Percentiles rank a stretch among this genome's conserved stretches.
phyloP scores from a whole-genome alignment of 2,329 filamentous ascomycete genomes.

The Aspergillus tamarii region DNA sequence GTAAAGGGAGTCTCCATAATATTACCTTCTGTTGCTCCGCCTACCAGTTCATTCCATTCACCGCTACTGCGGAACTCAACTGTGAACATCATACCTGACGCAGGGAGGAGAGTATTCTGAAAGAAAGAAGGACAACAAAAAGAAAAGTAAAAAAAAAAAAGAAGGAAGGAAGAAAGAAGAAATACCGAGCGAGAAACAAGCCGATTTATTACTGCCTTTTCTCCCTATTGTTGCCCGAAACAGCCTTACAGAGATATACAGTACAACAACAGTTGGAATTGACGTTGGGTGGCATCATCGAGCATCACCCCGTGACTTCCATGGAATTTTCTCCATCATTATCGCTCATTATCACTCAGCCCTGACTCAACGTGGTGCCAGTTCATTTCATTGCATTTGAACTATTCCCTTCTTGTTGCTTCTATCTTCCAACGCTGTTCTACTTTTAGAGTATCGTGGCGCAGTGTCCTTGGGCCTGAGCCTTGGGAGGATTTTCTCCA shows the following conservation, averaged over 20 bases:
- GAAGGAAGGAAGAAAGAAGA: background rate
- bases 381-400: conserved; percentile 16
- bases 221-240: conserved; percentile 10
- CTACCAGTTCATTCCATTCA: conserved; percentile 9
- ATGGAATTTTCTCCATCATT: conserved; percentile 3
- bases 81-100: conserved; percentile 1
- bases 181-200: background rate
- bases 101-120: background rate
- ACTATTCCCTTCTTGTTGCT: conserved; percentile 3
- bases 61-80: conserved; percentile 8
- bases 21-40: conserved; percentile 12
- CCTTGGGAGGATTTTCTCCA: background rate
- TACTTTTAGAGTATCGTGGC: conserved; percentile 13
- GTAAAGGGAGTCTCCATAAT: conserved; percentile 7
- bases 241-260: conserved; percentile 2
- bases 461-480: conserved; percentile 5
- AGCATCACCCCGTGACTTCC: conserved; percentile 17
- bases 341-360: conserved; percentile 15
- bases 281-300: conserved; percentile 19
- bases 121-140: background rate
- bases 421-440: background rate
- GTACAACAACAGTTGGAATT: background rate
- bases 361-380: conserved; percentile 24
- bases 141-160: background rate
- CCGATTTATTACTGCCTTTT: background rate